Evolutionary conservation across 2,329 filamentous ascomycete species (phyloP), one percentile per base, ranked within the genome.

Genomic region (Calonectria hawksworthii): DNA sequence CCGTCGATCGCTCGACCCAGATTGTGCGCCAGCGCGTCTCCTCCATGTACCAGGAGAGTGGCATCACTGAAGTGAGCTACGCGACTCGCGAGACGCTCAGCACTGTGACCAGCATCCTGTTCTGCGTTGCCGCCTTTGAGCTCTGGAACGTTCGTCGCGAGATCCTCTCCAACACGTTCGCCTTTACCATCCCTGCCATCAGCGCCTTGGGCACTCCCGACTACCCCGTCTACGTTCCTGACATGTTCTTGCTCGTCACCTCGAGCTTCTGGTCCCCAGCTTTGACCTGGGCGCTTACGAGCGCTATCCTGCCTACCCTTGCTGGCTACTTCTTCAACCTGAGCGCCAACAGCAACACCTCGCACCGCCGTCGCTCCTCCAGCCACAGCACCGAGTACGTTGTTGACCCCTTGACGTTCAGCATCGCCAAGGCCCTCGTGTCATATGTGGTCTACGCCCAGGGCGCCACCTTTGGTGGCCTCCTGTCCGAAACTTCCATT

Each of bases 281-380:
- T 70, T 88, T 93, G 10, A 89, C 96, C 26, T 99, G 96, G 96
- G 84, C 92, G 7, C 83, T 93, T 44, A 97, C 95, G 13, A 94
- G 92, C 82, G 84, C 95, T 70, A 81, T 94, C 54, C 78, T 96
- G 34, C 96, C 96, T 2, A 87, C 93, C 65, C 76, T 94, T 38
- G 88, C 92, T 52, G 95, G 94, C 32, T 99, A 97, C 87, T 98
- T 98, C 84, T 94, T 98, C 90, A 99, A 99, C 86, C 85, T 98
- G 81, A 95, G 93, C 50, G 87, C 88, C 64, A 90, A 88, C 80
- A 87, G 83, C 80, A 85, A 44, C 23, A 38, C 77, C 80, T 83
- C 79, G 74, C 83, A 80, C 54, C 86, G 87, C 77, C 88, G 87
- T 78, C 89, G 88, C 82, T 83, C 82, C 67, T 83, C 83, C 51